Conservation (phyloP, 2,329 filamentous ascomycete genomes). For the Pseudogymnoascus destructans region DNA sequence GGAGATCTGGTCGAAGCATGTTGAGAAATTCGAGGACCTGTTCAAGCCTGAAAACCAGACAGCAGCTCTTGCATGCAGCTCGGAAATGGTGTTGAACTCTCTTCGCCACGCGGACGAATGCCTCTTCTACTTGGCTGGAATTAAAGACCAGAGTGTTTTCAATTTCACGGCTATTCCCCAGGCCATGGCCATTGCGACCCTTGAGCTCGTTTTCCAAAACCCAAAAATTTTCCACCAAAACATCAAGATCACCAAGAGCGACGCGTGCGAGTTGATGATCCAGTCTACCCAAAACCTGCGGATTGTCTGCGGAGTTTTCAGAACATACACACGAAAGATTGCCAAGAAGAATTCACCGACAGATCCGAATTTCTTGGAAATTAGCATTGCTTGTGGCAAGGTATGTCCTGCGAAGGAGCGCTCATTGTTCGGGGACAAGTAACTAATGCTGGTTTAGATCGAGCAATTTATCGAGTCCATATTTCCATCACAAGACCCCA, state of each 20-base stretch:
- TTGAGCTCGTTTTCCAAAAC: conserved; percentile 87
- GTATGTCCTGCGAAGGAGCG: conserved; percentile 33
- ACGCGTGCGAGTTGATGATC: conserved; percentile 77
- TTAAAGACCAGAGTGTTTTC: conserved; percentile 88
- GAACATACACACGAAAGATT: conserved; percentile 61
- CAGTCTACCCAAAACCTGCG: conserved; percentile 79
- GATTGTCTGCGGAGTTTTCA: conserved; percentile 67
- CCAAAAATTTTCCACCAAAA: conserved; percentile 69
- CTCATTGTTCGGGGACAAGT: neutral
- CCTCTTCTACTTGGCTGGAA: conserved; percentile 81
- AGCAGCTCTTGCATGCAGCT: conserved; percentile 66
- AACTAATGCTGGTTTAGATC: conserved; percentile 38
- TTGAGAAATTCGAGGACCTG: conserved; percentile 73
- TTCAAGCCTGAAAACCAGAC: conserved; percentile 67
- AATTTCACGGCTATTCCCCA: conserved; percentile 95
- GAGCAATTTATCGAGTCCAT: conserved; percentile 93
- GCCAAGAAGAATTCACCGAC: conserved; percentile 82
- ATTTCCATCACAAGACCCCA: conserved; percentile 72
- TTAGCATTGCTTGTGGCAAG: conserved; percentile 76
- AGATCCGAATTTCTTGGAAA: conserved; percentile 78
- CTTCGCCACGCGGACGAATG: conserved; percentile 77
- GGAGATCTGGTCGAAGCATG: conserved; percentile 89
- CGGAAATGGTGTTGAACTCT: conserved; percentile 82
- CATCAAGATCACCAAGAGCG: conserved; percentile 87
- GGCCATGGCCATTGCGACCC: conserved; percentile 83